A percentile compares a stretch with the other conserved stretches of the same genome.
Conservation (phyloP, 345 rosid genomes). For the Clarkia xantiana region DNA sequence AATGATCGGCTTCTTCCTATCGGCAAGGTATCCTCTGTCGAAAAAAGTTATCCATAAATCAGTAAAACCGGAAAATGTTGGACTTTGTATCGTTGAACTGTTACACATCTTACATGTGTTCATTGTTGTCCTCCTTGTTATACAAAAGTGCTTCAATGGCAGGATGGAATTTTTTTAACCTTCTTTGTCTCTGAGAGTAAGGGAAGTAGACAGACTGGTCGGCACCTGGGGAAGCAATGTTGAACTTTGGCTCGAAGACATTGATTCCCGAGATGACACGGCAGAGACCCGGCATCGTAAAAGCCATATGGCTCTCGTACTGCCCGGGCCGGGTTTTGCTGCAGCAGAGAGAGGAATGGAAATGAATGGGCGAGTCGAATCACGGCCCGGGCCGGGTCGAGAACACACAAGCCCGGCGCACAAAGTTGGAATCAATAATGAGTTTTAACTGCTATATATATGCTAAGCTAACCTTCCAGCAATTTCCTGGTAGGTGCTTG, state of each 20-base stretch:
- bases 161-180: conserved; percentile 48
- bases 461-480: conserved; percentile 62
- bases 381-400: too few species aligned
- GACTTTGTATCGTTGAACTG: too few species aligned
- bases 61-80: too few species aligned
- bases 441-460: background rate
- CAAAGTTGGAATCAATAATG: too few species aligned
- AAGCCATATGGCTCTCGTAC: conserved; percentile 71
- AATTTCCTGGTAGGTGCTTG: conserved; percentile 91
- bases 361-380: too few species aligned
- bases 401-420: too few species aligned
- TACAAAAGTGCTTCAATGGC: conserved; percentile 67
- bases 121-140: conserved; percentile 42
- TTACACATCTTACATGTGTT: conserved; percentile 85
- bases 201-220: conserved; percentile 94
- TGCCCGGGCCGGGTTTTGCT: conserved; percentile 78
- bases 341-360: conserved; percentile 6
- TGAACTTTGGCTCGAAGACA: conserved; percentile 87
- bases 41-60: background rate
- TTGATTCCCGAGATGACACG: conserved; percentile 82
- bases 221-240: conserved; percentile 89
- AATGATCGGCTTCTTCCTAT: conserved; percentile 63
- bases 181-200: conserved; percentile 32
- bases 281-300: conserved; percentile 85
- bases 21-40: conserved; percentile 72